Percentiles rank a stretch among this genome's conserved stretches.
Evolutionary conservation across 225 moss, liverwort and hornwort species (phyloP).

Genomic region (Takakia lepidozioides): DNA sequence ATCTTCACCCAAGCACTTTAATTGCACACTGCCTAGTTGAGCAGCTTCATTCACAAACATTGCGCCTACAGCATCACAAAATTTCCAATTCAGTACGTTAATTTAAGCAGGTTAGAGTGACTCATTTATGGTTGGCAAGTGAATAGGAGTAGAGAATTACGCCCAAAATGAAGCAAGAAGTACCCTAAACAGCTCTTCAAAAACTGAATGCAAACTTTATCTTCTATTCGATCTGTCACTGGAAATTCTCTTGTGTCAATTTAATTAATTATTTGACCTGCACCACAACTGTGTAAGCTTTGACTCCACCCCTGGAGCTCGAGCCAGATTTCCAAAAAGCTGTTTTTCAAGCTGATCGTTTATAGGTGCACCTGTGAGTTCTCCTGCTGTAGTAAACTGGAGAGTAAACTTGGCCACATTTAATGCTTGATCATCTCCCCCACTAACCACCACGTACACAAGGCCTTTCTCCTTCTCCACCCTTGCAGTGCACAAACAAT

Average conservation of each 20-base stretch:
- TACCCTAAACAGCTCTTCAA: background rate
- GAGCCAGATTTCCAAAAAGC: constrained; percentile 2
- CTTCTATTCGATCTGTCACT: too few species aligned
- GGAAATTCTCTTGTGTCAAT: constrained; percentile 9
- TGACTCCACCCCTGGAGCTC: constrained; percentile 1
- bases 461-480: constrained; percentile 10
- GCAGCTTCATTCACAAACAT: too few species aligned
- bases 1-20: constrained; percentile 15
- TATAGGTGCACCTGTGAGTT: constrained; percentile 2
- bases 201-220: constrained; percentile 18
- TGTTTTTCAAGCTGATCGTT: background rate
- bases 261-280: too few species aligned
- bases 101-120: too few species aligned
- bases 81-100: too few species aligned
- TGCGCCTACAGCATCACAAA: too few species aligned
- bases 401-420: constrained; percentile 47
- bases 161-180: too few species aligned
- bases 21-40: too few species aligned
- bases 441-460: constrained; percentile 61
- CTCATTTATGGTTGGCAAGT: too few species aligned
- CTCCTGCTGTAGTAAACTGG: constrained; percentile 7
- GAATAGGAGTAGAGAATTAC: too few species aligned
- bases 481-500: constrained; percentile 68
- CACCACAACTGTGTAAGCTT: too few species aligned
- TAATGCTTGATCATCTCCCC: constrained; percentile 89